Evolutionary conservation across 805 yeast species (phyloP), one percentile per base, ranked within the genome.

Genomic region (Maudiozyma barnettii): DNA sequence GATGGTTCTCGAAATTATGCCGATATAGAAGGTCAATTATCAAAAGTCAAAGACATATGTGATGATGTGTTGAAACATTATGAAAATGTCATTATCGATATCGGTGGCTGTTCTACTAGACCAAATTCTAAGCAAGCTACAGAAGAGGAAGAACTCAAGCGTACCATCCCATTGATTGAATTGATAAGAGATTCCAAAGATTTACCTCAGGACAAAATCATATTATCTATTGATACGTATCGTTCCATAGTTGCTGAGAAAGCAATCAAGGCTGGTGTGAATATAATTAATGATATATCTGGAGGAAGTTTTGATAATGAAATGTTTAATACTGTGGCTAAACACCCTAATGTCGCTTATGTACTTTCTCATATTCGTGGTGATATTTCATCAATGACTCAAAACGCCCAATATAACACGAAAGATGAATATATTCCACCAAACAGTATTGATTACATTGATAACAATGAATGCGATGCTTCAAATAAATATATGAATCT

Each of bases 31-130:
- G 64, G 65, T 10, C 71, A 80, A 1, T 59, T 82, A 23, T 58
- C 55, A 0, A 66, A 69, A 21, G 84, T 82, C 0, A 60, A 65
- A 38, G 52, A 64, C 36, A 73, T 85, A 73, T 73, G 78, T 5
- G 56, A 62, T 0, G 67, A 74, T 20, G 89, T 87, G 1, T 86
- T 89, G n/a, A 71, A 72, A 23, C 41, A 60, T 16, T 56, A 53
- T 40, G 57, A 59, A 3, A 42, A 33, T 16, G 44, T 65, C 10
- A 84, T 93, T 29, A 72, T 93, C 36, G 99, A 93, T 63, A 75
- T 93, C 46, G 99, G 99, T 8, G 99, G 99, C 1, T 86, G 88
- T 48, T 87, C 96, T 1, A 93, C 99, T 0, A 75, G 95, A 44
- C 99, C 99, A 0, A 87, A 88, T 1, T 78, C 95, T 1, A 57